phyloP scores from a whole-genome alignment of 495 filamentous ascomycete species.

The Alectoria sarmentosa region DNA sequence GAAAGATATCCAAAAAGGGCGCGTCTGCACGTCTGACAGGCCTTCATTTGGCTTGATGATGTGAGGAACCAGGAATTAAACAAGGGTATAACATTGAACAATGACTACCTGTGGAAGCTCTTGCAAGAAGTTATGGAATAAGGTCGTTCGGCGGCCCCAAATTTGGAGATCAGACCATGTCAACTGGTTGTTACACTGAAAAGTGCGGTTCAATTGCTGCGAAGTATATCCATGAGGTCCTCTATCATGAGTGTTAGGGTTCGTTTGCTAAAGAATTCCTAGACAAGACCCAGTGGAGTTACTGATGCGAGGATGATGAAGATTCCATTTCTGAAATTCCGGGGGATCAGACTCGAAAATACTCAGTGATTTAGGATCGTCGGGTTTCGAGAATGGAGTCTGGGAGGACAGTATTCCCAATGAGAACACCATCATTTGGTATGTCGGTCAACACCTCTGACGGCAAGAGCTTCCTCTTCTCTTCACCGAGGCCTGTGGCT shows the following conservation, averaged over 20 bases:
- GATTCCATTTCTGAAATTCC: background rate
- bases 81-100: background rate
- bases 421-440: background rate
- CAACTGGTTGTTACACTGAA: background rate
- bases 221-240: background rate
- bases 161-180: background rate
- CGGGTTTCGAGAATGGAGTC: background rate
- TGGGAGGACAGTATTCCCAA: background rate
- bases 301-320: background rate
- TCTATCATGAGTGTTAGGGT: background rate
- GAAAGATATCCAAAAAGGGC: background rate
- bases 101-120: background rate
- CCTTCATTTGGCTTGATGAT: background rate
- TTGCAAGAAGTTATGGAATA: background rate
- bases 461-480: conserved; percentile 12
- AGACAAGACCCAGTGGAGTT: background rate
- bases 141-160: background rate
- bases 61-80: background rate
- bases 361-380: background rate
- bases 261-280: background rate
- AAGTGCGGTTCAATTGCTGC: background rate
- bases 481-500: conserved; percentile 36
- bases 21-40: background rate
- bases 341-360: background rate
- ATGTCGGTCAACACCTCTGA: conserved; percentile 1